Percentiles rank a stretch among this genome's conserved stretches.
Conservation (phyloP, 805 yeast species). For the Wickerhamomyces ciferrii region DNA sequence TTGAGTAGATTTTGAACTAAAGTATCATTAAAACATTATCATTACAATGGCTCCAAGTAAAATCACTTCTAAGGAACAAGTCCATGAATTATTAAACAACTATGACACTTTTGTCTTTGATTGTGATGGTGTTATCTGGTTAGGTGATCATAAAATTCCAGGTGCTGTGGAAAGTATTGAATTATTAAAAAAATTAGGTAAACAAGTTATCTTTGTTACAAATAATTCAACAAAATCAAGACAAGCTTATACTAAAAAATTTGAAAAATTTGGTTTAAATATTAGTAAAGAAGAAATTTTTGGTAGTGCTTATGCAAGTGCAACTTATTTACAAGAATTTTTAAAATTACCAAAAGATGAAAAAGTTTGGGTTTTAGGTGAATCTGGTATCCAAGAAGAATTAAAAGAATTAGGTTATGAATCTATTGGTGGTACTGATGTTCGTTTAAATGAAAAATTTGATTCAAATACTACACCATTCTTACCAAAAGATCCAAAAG, state of each 20-base stretch:
- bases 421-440: conserved; percentile 82
- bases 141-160: conserved; percentile 79
- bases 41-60: conserved; percentile 34
- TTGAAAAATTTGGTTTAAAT: conserved; percentile 45
- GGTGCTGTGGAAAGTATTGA: conserved; percentile 70
- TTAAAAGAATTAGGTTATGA: conserved; percentile 67
- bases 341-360: conserved; percentile 65
- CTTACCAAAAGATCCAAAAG: conserved; percentile 57
- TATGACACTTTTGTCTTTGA: conserved; percentile 90
- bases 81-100: conserved; percentile 46
- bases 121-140: conserved; percentile 97
- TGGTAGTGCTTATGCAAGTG: conserved; percentile 89
- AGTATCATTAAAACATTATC: no score
- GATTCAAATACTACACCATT: conserved; percentile 51
- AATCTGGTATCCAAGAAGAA: conserved; percentile 79
- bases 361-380: conserved; percentile 90
- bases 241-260: conserved; percentile 67
- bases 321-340: conserved; percentile 77
- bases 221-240: conserved; percentile 94
- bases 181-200: conserved; percentile 45
- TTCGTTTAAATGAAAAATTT: conserved; percentile 46
- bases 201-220: conserved; percentile 83
- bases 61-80: conserved; percentile 41
- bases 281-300: conserved; percentile 67
- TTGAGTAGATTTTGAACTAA: no score